These are phyloP conservation scores for Stephanodiscus minutulus DNA, from an alignment of 108 stramenopile genomes.

Conservation along the genomic window DNA sequence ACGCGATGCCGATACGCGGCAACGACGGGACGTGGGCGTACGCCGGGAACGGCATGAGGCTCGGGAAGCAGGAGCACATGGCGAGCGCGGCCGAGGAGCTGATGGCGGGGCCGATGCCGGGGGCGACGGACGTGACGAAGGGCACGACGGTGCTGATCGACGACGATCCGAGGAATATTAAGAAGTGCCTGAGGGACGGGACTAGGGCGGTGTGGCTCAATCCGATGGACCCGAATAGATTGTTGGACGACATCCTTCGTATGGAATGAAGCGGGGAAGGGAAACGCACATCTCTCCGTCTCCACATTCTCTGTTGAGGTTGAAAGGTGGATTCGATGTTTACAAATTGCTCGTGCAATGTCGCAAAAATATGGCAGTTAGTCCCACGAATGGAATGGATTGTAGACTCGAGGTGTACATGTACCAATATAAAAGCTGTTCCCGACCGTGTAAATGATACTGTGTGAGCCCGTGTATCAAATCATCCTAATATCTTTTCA, in stretches of 20 bases:
- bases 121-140: constrained; percentile 49
- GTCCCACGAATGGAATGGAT: too few species aligned
- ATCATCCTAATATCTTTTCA: not conserved
- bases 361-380: not conserved
- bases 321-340: not conserved
- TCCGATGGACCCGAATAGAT: constrained; percentile 64
- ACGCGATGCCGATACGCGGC: constrained; percentile 84
- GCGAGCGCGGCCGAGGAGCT: constrained; percentile 93
- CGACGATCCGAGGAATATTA: constrained; percentile 89
- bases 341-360: not conserved
- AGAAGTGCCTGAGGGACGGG: constrained; percentile 70
- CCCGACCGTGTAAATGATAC: not conserved
- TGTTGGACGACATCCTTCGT: constrained; percentile 65
- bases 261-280: constrained; percentile 46
- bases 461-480: not conserved
- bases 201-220: constrained; percentile 86
- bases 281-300: too few species aligned
- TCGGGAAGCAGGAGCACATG: constrained; percentile 93
- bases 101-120: constrained; percentile 40
- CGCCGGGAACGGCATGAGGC: constrained; percentile 65
- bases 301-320: not conserved
- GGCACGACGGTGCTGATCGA: constrained; percentile 91
- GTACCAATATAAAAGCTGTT: too few species aligned
- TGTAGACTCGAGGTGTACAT: too few species aligned
- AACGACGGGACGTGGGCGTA: constrained; percentile 86